Percentiles rank a stretch among this genome's conserved stretches.
These are phyloP conservation scores for Turritis glabra DNA, from an alignment of 345 rosid species.

Conservation along the genomic window DNA sequence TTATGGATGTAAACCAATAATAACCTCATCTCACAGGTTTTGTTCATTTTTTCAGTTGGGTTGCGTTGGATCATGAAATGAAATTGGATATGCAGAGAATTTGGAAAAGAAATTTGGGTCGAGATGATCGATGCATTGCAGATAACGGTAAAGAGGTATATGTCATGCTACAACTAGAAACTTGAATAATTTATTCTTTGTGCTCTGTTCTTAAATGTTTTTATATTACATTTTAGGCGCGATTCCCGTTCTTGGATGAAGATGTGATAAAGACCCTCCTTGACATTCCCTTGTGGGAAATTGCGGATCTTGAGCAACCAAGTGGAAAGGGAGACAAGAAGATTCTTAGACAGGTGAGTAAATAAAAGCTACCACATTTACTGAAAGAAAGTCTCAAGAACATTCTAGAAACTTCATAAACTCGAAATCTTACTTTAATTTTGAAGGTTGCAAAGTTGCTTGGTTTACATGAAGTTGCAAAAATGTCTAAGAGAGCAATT, in stretches of 20 bases:
- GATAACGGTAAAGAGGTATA: conserved; percentile 92
- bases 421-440: background rate
- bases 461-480: conserved; percentile 72
- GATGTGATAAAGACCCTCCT: conserved; percentile 82
- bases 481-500: conserved; percentile 87
- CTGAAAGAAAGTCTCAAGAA: background rate
- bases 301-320: conserved; percentile 80
- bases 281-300: conserved; percentile 82
- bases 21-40: background rate
- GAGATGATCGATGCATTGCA: conserved; percentile 91
- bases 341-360: conserved; percentile 81
- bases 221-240: conserved; percentile 48
- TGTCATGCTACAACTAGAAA: background rate
- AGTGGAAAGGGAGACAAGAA: conserved; percentile 97
- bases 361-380: background rate
- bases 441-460: conserved; percentile 81
- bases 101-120: conserved; percentile 94
- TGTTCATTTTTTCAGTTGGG: conserved; percentile 57
- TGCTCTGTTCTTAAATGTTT: background rate
- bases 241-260: conserved; percentile 97
- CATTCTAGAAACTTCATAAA: background rate
- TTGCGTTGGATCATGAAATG: conserved; percentile 83
- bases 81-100: conserved; percentile 97
- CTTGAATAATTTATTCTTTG: background rate
- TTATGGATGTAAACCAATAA: background rate